Base-by-base conservation (phyloP, 2,329 filamentous ascomycete genomes). In the Ceratocystiopsis minuta region DNA sequence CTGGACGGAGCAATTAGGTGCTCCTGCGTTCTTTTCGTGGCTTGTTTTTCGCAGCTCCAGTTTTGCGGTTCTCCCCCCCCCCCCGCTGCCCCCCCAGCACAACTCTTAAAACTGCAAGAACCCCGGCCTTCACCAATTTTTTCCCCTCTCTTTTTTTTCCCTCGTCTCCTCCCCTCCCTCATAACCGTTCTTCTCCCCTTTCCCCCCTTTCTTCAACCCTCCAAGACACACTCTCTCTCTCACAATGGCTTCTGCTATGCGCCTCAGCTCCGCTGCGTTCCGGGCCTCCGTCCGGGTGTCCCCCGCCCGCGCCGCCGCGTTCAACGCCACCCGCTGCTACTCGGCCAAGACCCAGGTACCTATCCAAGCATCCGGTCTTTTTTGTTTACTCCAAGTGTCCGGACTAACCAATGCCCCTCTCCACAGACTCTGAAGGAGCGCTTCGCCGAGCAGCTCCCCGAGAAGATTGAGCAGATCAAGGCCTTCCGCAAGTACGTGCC, bases 401-500 rank as follows among this genome's bases (percentile, higher is more conserved):
- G 20, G 11, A 37, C 34, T 37, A 38, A 44, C 46, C 43, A 50
- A 15, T 33, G 16, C 53, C 53, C 42, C 53, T 49, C 31, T 38
- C 24, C 47, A 33, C 49, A 98, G 90, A 86, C 86, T 54, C 69
- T 98, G 61, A 98, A 98, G 74, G 90, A 98, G 64, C 88, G 86
- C 60, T 96, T 98, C 64, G 88, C 88, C 61, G 87, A 90, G 64
- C 80, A 88, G 59, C 73, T 98, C 49, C 90, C 90, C 55, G 85
- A 79, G 63, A 92, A 96, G 77, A 80, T 95, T 60, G 90, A 98
- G 70, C 84, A 96, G 77, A 86, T 98, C 72, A 98, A 98, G 84
- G 78, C 85, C 65, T 79, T 98, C 58, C 78, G 85, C 65, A 95
- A 95, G 85, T 93, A 71, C 62, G 80, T 66, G 15, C 18, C 15